Conservation (phyloP, 768 basidiomycete genomes). For the Leccinum broughii region DNA sequence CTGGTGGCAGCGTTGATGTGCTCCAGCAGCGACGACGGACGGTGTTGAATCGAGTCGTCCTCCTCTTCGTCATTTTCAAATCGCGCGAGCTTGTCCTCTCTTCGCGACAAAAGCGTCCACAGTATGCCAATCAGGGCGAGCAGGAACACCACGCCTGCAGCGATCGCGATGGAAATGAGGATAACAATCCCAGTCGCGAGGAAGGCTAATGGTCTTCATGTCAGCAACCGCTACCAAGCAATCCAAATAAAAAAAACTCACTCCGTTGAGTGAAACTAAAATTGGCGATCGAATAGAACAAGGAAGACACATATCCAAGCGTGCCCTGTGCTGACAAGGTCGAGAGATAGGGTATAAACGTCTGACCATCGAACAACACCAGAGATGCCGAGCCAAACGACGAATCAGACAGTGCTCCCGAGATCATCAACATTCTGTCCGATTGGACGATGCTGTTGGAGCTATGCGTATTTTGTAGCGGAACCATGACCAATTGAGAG, state of each 20-base stretch:
- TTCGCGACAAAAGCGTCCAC: slow-evolving; percentile 84
- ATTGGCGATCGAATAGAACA: slow-evolving; percentile 80
- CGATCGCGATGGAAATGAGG: slow-evolving; percentile 95
- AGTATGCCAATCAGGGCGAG: slow-evolving; percentile 82
- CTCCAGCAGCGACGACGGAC: slow-evolving; percentile 84
- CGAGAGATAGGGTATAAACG: slow-evolving; percentile 79
- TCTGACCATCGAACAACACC: slow-evolving; percentile 84
- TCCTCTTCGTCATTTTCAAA: slow-evolving; percentile 72
- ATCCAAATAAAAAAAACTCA: slow-evolving; percentile 40
- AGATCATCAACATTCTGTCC: slow-evolving; percentile 89
- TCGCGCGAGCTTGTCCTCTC: slow-evolving; percentile 70
- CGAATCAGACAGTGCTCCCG: slow-evolving; percentile 70
- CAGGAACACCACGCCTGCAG: slow-evolving; percentile 90
- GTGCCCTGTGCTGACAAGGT: slow-evolving; percentile 65
- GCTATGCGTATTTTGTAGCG: slow-evolving; percentile 73
- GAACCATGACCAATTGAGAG: slow-evolving; percentile 88
- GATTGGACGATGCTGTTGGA: slow-evolving; percentile 70
- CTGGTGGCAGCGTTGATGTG: slow-evolving; percentile 91
- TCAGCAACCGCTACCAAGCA: slow-evolving; percentile 1
- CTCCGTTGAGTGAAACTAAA: slow-evolving; percentile 75
- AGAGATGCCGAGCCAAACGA: slow-evolving; percentile 79
- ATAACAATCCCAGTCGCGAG: slow-evolving; percentile 93
- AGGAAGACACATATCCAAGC: slow-evolving; percentile 66
- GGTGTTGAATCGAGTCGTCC: slow-evolving; percentile 72
- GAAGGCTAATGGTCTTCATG: slow-evolving; percentile 54